These are phyloP conservation scores for Hyaloscypha hepaticicola DNA, from an alignment of 495 filamentous ascomycete species.

Conservation along the genomic window DNA sequence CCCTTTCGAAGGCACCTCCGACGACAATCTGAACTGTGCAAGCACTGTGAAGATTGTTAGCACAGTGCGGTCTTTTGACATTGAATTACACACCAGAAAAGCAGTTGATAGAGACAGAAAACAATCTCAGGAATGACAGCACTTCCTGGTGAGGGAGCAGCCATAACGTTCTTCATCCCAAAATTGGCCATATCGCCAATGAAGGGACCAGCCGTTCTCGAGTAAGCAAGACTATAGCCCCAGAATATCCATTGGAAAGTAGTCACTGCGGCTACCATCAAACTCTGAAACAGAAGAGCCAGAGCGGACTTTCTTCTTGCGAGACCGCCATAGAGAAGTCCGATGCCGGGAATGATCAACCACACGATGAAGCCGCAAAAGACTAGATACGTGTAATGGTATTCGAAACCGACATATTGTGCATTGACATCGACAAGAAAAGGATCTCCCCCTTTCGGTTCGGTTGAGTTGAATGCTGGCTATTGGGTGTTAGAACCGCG, in stretches of 20 bases:
- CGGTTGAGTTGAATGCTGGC: slow-evolving; percentile 37
- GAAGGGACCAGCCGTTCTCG: slow-evolving; percentile 72
- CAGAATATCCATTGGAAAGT: slow-evolving; percentile 99
- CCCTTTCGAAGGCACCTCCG: slow-evolving; percentile 78
- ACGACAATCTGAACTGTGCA: slow-evolving; percentile 74
- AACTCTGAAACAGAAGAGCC: slow-evolving; percentile 56
- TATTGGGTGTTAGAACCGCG: neutral
- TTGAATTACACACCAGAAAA: slow-evolving; percentile 57
- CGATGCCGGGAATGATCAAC: slow-evolving; percentile 60
- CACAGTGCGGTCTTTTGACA: neutral
- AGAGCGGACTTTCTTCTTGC: slow-evolving; percentile 58
- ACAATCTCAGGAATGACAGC: slow-evolving; percentile 79
- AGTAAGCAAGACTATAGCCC: slow-evolving; percentile 94
- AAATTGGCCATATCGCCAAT: slow-evolving; percentile 89
- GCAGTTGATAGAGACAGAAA: slow-evolving; percentile 74
- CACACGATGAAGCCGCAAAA: slow-evolving; percentile 47
- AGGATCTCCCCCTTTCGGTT: slow-evolving; percentile 47
- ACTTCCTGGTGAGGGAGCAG: slow-evolving; percentile 61
- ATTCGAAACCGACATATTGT: slow-evolving; percentile 32
- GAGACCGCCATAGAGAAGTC: slow-evolving; percentile 57
- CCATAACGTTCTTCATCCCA: slow-evolving; percentile 79
- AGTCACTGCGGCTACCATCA: slow-evolving; percentile 39
- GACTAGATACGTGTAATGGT: slow-evolving; percentile 32
- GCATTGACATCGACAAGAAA: slow-evolving; percentile 34
- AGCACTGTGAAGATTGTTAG: slow-evolving; percentile 43